Evolutionary conservation across 1,284 basidiomycete species (phyloP), one percentile per base, ranked within the genome.

Genomic region (Marasmius tenuissimus): DNA sequence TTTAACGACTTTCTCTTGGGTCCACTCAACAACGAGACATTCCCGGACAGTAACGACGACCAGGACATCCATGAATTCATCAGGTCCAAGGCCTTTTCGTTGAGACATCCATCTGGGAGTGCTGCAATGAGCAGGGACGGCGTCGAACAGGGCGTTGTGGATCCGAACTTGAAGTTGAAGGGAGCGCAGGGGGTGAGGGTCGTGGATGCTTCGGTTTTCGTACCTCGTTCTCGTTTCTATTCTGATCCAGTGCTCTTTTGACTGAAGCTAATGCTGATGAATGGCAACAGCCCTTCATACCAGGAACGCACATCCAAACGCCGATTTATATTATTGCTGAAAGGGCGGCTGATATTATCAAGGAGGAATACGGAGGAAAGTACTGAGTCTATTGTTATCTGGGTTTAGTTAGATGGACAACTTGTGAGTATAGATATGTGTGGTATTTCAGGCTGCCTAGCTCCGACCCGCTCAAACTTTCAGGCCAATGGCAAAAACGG

Each of bases 301-400:
- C 52, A 8, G 37, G 35, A 37, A 37, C 52, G 4, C 52, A 51
- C 9, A 54, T 35, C 1, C 33, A 37, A 14, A 54, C 35, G 27
- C 52, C 52, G 34, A 35, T 54, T 33, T 54, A 38, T 54, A 54
- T 54, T 14, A n/a, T 54, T 14, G 52, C 52, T 37, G 35, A 54
- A 35, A 54, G 37, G 34, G 52, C 52, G 11, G 52, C 35, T 8
- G 52, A 34, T 11, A 14, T 38, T 34, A 37, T 54, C 33, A 54
- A 37, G 52, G 20, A 38, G 34, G 52, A 54, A 18, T 33, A 37
- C 12, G 52, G 37, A 18, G 11, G 27, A 6, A 34, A 52, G 33
- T 14, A 38, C 16, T 51, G 50, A 51, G 20, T 12, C 37, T 14
- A 49, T 20, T 12, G 12, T 27, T 49, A 49, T 49, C 27, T 49